Base-by-base conservation (phyloP, 257 asterid species). In the Paulownia fortunei region DNA sequence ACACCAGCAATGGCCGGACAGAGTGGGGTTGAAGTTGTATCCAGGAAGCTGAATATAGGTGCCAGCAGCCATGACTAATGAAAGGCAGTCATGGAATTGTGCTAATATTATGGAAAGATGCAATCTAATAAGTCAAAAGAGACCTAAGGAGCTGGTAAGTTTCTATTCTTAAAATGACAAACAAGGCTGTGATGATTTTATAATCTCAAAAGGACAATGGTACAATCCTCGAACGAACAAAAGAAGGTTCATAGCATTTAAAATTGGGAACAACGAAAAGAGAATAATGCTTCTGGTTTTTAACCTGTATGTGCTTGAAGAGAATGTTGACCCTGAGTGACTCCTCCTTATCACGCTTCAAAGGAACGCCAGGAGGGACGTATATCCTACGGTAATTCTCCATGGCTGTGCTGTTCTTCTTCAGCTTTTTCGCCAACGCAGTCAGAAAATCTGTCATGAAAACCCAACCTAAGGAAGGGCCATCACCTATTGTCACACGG, bases 391-490 rank as follows among this genome's bases (percentile, higher is more conserved):
- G 77, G 59, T 88, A 83, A 44, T 86, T 88, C 81, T 88, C 92
- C 84, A 86, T 58, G 6, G 83, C 92, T 1, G 92, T 86, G 74
- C 42, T 72, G 69, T 88, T 88, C 80, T 71, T 83, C 81, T 82
- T 86, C 39, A 88, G 83, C 81, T 75, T 88, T 51, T 86, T 82
- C 12, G 86, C 83, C 82, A 88, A 69, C 6, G 78, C 86, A 1
- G 69, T 81, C 36, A 88, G 32, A 77, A 88, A 88, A 52, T 88
- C 92, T 0, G 82, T 56, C 90, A 87, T 86, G 60, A 88, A 85
- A 44, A 88, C 90, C 86, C 92, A 88, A 13, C 92, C 92, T 9
- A 84, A 67, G 4, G 89, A 85, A 3, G 91, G 89, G 67, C 90
- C 92, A 37, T 88, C 69, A 3, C 91, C 92, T 30, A 88, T 30